Conservation (phyloP, 148 eudicot species). For the Chenopodium suecicum region DNA sequence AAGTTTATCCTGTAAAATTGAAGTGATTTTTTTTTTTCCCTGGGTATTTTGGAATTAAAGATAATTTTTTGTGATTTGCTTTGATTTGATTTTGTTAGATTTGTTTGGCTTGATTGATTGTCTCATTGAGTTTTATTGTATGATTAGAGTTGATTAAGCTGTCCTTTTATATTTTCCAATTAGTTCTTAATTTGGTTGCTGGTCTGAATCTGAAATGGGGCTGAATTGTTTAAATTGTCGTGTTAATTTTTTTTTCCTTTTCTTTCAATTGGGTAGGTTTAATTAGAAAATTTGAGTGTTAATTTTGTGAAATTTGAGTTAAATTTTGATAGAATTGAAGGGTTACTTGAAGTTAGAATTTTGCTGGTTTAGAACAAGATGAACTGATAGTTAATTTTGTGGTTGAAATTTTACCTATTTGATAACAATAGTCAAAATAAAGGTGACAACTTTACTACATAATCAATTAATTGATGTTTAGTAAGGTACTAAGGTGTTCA, state of each 20-base stretch:
- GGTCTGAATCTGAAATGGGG: background rate
- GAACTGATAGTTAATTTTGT: background rate
- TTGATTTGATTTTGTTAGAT: background rate
- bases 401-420: background rate
- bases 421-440: background rate
- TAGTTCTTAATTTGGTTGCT: background rate
- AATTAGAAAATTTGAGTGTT: background rate
- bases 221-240: too few species aligned
- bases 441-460: conserved; percentile 1
- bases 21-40: background rate
- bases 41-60: background rate
- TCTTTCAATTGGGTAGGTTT: background rate
- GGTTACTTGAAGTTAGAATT: background rate
- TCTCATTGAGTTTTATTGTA: background rate
- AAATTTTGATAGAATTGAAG: background rate
- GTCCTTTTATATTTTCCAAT: background rate
- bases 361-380: background rate
- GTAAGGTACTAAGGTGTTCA: background rate
- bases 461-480: background rate
- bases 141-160: background rate
- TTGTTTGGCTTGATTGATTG: background rate
- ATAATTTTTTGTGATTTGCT: background rate
- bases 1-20: background rate
- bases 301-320: background rate
- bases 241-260: background rate